Evolutionary conservation across 1,139 yeast species (phyloP).

Genomic region (Pichia sp.): DNA sequence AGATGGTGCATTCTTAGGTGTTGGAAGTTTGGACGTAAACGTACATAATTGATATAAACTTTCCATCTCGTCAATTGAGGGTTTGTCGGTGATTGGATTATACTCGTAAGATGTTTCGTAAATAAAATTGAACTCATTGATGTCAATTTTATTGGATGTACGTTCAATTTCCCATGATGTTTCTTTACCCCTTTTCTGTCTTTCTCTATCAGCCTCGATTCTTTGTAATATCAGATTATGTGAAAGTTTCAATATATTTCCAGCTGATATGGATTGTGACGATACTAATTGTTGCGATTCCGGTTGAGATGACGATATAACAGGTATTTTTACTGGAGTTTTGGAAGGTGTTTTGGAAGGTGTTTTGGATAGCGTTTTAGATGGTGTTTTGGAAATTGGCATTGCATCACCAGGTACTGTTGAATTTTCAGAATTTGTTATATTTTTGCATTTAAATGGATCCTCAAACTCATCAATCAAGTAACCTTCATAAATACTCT

Average conservation of each 20-base stretch:
- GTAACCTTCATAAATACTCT: conserved; percentile 44
- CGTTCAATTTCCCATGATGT: conserved; percentile 62
- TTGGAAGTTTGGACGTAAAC: conserved; percentile 1
- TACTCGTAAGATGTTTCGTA: conserved; percentile 49
- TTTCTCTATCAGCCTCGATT: conserved; percentile 83
- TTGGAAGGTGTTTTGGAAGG: neutral
- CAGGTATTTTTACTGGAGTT: conserved; percentile 3
- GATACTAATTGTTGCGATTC: neutral
- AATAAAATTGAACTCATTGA: conserved; percentile 51
- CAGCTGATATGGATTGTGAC: neutral
- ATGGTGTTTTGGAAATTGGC: neutral
- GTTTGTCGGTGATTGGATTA: conserved; percentile 32
- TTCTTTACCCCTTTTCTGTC: conserved; percentile 75
- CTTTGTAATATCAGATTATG: conserved; percentile 54
- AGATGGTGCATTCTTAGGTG: neutral
- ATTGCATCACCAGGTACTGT: neutral
- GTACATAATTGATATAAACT: conserved; percentile 16
- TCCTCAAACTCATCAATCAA: conserved; percentile 21
- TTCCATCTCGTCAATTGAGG: conserved; percentile 22
- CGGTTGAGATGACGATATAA: neutral
- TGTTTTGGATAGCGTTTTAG: conserved; percentile 1
- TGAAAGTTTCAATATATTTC: conserved; percentile 21
- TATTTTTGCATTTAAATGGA: conserved; percentile 10
- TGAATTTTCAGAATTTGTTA: no score
- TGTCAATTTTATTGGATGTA: conserved; percentile 38